Evolutionary conservation across 108 stramenopile species (phyloP), one percentile per base, ranked within the genome.

Genomic region (Cylindrotheca fusiformis): DNA sequence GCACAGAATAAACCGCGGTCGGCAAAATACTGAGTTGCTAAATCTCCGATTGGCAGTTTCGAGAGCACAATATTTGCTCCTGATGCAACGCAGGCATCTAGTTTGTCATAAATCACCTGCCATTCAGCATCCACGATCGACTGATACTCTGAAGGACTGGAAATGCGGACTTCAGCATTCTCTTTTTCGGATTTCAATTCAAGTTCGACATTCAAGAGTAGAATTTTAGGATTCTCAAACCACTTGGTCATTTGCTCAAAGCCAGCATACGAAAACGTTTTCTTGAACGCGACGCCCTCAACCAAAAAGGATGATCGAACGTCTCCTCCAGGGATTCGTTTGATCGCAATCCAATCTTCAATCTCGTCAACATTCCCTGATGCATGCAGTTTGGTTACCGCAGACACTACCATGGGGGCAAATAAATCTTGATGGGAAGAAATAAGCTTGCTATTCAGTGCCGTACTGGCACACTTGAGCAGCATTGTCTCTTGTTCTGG

Each of bases 211-310:
- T 98, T 98, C 48, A 99, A 82, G 47, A 98, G 66, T 26, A 99
- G 67, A 27, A 99, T 75, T 54, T 93, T 91, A 2, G 97, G 96
- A 71, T 95, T 74, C 5, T 59, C 56, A 68, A 98, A 97, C 54
- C 77, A 65, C 80, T 99, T 99, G 36, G 97, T 96, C 96, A 98
- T 97, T 86, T 99, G 99, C 80, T 99, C 99, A 75, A 98, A 98
- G 17, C 99, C 99, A 6, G 99, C 99, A 62, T 99, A 99, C 29
- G 87, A 85, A 77, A 99, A 99, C 8, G 99, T 99, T 79, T 98
- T 98, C 74, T 95, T 91, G 88, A 99, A 99, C 10, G 99, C 99
- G n/a, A 99, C 99, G 0, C 88, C 88, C 8, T 94, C 92, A 17
- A 99, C 97, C 48, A 98, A 79, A 82, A 96, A 95, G 55, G 96